These are phyloP conservation scores for Pythium phragmiticola DNA, from an alignment of 352 stramenopile species.

Conservation along the genomic window DNA sequence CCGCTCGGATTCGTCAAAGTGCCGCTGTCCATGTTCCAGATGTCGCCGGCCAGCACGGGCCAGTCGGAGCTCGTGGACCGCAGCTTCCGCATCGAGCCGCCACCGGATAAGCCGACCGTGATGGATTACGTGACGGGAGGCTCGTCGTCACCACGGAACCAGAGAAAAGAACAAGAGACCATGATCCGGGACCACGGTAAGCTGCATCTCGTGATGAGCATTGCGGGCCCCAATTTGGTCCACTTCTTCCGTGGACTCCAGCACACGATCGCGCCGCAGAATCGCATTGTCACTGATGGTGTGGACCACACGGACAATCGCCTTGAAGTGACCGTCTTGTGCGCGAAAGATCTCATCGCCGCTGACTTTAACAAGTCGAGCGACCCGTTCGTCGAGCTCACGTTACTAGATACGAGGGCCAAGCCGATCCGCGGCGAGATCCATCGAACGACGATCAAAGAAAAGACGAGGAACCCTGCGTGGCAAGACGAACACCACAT, in stretches of 20 bases:
- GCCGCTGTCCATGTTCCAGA: constrained; percentile 58
- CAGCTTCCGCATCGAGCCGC: constrained; percentile 65
- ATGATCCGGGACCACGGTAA: constrained; percentile 52
- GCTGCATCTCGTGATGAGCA: constrained; percentile 63
- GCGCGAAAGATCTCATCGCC: constrained; percentile 48
- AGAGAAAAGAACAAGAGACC: constrained; percentile 38
- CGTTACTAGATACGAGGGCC: constrained; percentile 48
- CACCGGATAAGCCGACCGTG: constrained; percentile 19
- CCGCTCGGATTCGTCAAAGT: constrained; percentile 59
- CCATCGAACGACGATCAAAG: constrained; percentile 49
- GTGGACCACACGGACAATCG: constrained; percentile 69
- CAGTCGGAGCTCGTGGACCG: constrained; percentile 62
- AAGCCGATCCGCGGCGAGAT: constrained; percentile 51
- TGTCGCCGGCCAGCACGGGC: constrained; percentile 54
- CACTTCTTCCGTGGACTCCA: constrained; percentile 59
- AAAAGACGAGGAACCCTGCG: constrained; percentile 52
- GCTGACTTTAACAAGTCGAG: constrained; percentile 61
- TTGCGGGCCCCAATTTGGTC: constrained; percentile 60
- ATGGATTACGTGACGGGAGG: constrained; percentile 16
- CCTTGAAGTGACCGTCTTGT: constrained; percentile 60
- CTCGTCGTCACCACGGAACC: constrained; percentile 30
- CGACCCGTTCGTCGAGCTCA: constrained; percentile 64
- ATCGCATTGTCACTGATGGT: constrained; percentile 41
- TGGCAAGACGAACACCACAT: constrained; percentile 67
- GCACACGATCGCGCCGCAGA: constrained; percentile 34